Percentiles rank a stretch among this genome's conserved stretches.
Conservation (phyloP, 179 eudicot species). For the Patellifolia procumbens region DNA sequence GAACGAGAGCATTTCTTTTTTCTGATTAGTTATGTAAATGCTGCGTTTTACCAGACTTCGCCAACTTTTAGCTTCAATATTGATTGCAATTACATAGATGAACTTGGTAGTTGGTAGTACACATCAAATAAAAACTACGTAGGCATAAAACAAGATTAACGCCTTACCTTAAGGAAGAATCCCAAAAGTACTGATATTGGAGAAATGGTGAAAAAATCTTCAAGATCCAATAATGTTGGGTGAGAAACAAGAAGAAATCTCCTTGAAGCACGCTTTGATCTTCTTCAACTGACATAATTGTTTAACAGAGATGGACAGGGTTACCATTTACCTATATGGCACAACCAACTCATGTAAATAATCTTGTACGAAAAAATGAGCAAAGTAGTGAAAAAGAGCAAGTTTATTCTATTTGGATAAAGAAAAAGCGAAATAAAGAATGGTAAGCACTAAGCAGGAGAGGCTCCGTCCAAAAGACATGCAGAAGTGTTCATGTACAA, state of each 20-base stretch:
- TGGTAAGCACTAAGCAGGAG: not conserved
- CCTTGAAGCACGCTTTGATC: not conserved
- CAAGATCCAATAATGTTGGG: not conserved
- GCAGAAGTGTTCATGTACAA: not conserved
- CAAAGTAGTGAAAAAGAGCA: not conserved
- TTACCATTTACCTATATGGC: not conserved
- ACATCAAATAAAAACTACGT: not conserved
- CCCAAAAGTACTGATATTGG: not conserved
- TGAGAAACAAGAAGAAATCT: not conserved
- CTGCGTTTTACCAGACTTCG: no score
- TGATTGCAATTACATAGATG: not conserved
- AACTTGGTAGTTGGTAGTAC: not conserved
- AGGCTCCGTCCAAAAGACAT: not conserved
- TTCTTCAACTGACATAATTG: not conserved
- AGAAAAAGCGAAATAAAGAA: no score
- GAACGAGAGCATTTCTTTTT: no score
- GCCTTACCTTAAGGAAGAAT: not conserved
- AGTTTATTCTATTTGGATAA: not conserved
- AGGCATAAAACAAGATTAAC: not conserved
- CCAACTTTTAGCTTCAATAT: not conserved
- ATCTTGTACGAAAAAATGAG: not conserved
- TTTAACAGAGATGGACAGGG: not conserved
- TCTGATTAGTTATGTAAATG: no score
- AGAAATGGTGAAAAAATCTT: not conserved
- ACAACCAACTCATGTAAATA: not conserved